phyloP scores from a whole-genome alignment of 495 filamentous ascomycete genomes.

The Aspergillus olivimuriae region DNA sequence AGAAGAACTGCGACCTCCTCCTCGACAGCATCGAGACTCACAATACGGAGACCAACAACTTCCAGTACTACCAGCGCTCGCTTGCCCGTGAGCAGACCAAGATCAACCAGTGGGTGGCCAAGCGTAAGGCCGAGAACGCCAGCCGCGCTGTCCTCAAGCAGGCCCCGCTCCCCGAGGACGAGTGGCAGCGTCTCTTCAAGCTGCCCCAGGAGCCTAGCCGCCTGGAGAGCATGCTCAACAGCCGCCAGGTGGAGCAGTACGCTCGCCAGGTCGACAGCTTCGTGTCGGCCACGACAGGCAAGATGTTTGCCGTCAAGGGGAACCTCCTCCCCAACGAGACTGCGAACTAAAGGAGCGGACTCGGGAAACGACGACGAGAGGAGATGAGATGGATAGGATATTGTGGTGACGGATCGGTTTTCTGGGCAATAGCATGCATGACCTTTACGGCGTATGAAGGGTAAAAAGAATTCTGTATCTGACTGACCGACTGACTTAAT shows the following conservation, averaged over 20 bases:
- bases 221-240: slow-evolving; percentile 87
- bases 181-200: slow-evolving; percentile 98
- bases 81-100: slow-evolving; percentile 93
- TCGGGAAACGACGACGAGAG: neutral
- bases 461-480: slow-evolving; percentile 43
- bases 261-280: slow-evolving; percentile 97
- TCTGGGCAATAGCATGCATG: slow-evolving; percentile 41
- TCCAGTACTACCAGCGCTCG: slow-evolving; percentile 95
- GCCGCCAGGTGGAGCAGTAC: slow-evolving; percentile 95
- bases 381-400: slow-evolving; percentile 19
- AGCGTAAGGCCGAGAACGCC: slow-evolving; percentile 92
- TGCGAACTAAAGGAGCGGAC: slow-evolving; percentile 32
- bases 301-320: slow-evolving; percentile 97
- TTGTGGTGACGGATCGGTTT: slow-evolving; percentile 22
- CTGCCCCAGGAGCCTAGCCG: slow-evolving; percentile 88
- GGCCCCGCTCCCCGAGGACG: slow-evolving; percentile 82
- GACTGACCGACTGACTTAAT: too few species aligned
- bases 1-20: slow-evolving; percentile 93
- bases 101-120: slow-evolving; percentile 90
- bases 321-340: slow-evolving; percentile 47
- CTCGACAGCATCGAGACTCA: slow-evolving; percentile 95
- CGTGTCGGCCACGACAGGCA: slow-evolving; percentile 78
- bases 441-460: slow-evolving; percentile 48
- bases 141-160: slow-evolving; percentile 81
- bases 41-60: slow-evolving; percentile 98